Conservation (phyloP, 805 yeast genomes). For the Citeromyces nyonsensis region DNA sequence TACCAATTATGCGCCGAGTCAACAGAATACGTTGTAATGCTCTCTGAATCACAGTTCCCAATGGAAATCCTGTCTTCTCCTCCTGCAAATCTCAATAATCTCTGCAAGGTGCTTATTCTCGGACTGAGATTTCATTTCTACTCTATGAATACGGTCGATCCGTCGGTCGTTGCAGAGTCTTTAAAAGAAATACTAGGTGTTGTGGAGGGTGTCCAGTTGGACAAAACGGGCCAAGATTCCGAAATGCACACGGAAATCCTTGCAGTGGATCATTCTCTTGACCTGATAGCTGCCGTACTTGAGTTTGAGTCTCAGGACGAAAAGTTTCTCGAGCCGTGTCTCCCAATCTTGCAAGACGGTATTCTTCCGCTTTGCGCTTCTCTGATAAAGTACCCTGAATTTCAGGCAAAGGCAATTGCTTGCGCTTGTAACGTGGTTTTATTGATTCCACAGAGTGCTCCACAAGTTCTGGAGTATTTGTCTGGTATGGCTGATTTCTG, state of each 20-base stretch:
- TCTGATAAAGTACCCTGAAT: slow-evolving; percentile 22
- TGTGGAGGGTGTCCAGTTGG: slow-evolving; percentile 11
- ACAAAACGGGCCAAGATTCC: slow-evolving; percentile 15
- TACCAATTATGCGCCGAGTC: slow-evolving; percentile 51
- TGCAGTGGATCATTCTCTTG: slow-evolving; percentile 57
- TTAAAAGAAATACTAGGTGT: slow-evolving; percentile 4
- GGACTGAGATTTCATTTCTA: slow-evolving; percentile 24
- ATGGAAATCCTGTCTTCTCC: slow-evolving; percentile 8
- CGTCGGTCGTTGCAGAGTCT: too few species aligned
- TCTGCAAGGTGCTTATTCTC: slow-evolving; percentile 20
- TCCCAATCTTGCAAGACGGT: slow-evolving; percentile 1
- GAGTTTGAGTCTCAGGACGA: slow-evolving; percentile 25
- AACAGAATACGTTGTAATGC: slow-evolving; percentile 26
- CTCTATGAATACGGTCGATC: slow-evolving; percentile 14
- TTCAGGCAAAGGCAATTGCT: slow-evolving; percentile 38
- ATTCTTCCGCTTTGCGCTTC: slow-evolving; percentile 19
- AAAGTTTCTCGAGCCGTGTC: too few species aligned
- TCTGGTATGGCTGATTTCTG: too few species aligned
- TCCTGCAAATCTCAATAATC: slow-evolving; percentile 7
- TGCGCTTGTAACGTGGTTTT: slow-evolving; percentile 63
- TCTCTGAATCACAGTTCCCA: slow-evolving; percentile 7
- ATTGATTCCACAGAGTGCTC: too few species aligned
- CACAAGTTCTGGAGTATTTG: too few species aligned
- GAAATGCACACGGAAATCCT: slow-evolving; percentile 28
- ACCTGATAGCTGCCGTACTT: slow-evolving; percentile 58